Percentiles rank a stretch among this genome's conserved stretches.
Evolutionary conservation across 116 monocot species (phyloP).

Genomic region (Dioscorea cayenensis): DNA sequence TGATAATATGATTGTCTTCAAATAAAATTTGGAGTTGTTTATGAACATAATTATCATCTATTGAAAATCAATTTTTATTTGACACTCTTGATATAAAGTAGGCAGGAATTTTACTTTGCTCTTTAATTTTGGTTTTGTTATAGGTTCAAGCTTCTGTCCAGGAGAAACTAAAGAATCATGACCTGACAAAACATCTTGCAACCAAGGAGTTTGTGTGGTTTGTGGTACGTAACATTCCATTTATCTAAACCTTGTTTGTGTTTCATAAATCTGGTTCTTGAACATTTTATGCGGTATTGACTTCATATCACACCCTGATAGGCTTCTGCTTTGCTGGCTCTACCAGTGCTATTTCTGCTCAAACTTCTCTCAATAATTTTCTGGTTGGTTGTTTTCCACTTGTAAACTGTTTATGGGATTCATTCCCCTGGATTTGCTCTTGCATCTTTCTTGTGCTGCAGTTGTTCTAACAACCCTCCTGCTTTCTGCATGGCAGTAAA

Average conservation of each 20-base stretch:
- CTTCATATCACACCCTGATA: constrained; percentile 13
- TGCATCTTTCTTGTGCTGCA: background rate
- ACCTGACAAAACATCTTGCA: constrained; percentile 46
- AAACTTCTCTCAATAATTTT: constrained; percentile 32
- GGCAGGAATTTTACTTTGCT: no score
- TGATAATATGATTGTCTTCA: no score
- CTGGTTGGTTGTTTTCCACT: constrained; percentile 25
- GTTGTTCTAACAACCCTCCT: background rate
- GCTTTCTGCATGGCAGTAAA: constrained; percentile 20
- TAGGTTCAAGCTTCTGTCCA: constrained; percentile 36
- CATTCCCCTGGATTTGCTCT: background rate
- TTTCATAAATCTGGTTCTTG: background rate
- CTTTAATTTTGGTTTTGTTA: background rate
- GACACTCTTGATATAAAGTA: no score
- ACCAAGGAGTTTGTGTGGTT: constrained; percentile 69
- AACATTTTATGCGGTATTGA: background rate
- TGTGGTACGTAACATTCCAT: constrained; percentile 27
- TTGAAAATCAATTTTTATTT: background rate
- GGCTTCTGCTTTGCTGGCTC: constrained; percentile 65
- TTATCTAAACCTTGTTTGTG: background rate
- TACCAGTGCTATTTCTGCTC: constrained; percentile 52
- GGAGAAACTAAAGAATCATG: constrained; percentile 38
- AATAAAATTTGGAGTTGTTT: no score
- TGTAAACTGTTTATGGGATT: background rate
- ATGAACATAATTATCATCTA: no score